Evolutionary conservation across 2,329 filamentous ascomycete species (phyloP), one percentile per base, ranked within the genome.

Genomic region (Teratosphaeria nubilosa): DNA sequence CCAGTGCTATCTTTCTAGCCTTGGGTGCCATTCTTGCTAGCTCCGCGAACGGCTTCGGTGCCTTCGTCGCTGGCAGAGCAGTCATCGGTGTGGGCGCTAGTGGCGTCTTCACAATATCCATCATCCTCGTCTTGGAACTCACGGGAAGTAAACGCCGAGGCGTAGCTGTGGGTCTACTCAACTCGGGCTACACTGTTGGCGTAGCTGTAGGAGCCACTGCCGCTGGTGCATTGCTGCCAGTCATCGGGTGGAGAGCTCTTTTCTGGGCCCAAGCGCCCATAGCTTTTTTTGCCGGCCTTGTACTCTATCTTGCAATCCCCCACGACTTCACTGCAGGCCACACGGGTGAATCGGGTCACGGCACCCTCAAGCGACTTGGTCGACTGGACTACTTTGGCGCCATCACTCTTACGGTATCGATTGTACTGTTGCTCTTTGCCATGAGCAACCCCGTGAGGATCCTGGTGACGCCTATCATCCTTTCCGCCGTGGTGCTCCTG

Each of bases 81-180:
- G 67, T 91, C 16, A 81, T 83, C 2, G 90, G 90, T 0, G 70
- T 84, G 9, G 90, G 88, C 0, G 85, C 81, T 16, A 86, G 86
- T 2, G 87, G 88, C 0, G 80, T 90, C 53, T 82, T 90, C 74
- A 86, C 86, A 0, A 80, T 91, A 6, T 81, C 85, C 1, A 83
- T 90, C 53, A 89, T 95, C 53, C 77, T 92, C 24, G 84, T 89
- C 0, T 79, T 94, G n/a, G 86, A 92, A 68, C 75, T 94, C 61
- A 82, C 85, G 0, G 83, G 80, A 24, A 82, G 84, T 60, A 84
- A 83, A 62, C 78, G 82, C 4, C 79, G 90, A 58, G 90, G 90
- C 0, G 63, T 94, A 22, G 88, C 85, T 58, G 82, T 95, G 60
- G 90, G 88, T 0, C 72, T 90, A 48, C 78, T 89, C 22, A 94